Base-by-base conservation (phyloP, 305 asterid genomes). In the Solanum hybrid region DNA sequence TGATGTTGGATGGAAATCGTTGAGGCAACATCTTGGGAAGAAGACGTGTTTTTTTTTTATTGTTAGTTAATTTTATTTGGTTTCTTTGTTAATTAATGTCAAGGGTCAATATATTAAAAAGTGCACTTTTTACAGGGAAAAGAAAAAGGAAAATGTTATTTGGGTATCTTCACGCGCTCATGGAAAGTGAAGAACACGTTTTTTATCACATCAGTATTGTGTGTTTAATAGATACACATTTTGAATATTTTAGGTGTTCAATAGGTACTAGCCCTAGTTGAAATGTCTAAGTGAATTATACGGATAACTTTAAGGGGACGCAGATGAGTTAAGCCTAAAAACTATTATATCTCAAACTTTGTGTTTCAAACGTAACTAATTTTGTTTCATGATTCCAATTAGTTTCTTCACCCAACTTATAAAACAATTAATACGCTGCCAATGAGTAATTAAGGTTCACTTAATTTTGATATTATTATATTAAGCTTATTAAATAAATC, bases 231-330 rank as follows among this genome's bases (percentile, higher is more conserved):
- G n/a, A 16, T 51, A 51, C n/a, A 51, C 9, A 6, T 51, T 16
- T 51, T 51, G n/a, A 51, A 51, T 6, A 51, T 16, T 51, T 16
- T 2, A 16, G 67, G 67, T 51, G 67, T 51, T 51, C 10, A 51
- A 51, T 51, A 51, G 67, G 4, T 51, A 6, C 67, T 16, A 16
- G n/a, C 4, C n/a, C 9, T 16, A 16, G 3, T 16, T 51, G 1
- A 16, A 2, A 4, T 51, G 67, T 51, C n/a, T 51, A 51, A 51
- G 9, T 6, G 4, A 51, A 51, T 51, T 51, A 6, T 51, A 8
- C 4, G 4, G 4, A 51, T 0, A 16, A 51, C 0, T 51, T 51
- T 51, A 51, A 51, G 0, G 0, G 4, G 4, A 0, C 1, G 4
- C 4, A 6, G 0, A 16, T 16, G 9, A 51, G 8, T 51, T 51